Evolutionary conservation across 345 rosid genomes (phyloP).

Genomic region (Erysimum cheiranthoides): DNA sequence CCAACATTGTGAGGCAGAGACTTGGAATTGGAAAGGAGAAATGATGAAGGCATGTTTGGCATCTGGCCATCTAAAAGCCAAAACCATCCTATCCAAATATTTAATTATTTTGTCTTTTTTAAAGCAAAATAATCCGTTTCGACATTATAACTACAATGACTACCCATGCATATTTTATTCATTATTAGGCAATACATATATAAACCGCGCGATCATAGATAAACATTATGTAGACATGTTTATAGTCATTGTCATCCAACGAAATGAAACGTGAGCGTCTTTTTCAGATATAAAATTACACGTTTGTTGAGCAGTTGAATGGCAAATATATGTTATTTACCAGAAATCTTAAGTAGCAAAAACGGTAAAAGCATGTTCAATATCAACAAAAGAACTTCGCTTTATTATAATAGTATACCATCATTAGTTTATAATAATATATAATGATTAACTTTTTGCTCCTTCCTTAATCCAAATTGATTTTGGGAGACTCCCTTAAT

Average conservation of each 20-base stretch:
- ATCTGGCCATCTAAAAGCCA: slow-evolving; percentile 47
- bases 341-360: not conserved
- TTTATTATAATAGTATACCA: not conserved
- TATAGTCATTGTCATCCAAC: slow-evolving; percentile 36
- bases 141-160: slow-evolving; percentile 36
- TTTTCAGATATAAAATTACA: slow-evolving; percentile 23
- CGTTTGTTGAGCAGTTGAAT: slow-evolving; percentile 2
- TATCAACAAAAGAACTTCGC: not conserved
- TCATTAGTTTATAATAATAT: slow-evolving; percentile 13
- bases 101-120: slow-evolving; percentile 37
- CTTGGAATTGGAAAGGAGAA: slow-evolving; percentile 36
- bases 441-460: slow-evolving; percentile 35
- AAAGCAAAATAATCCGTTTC: slow-evolving; percentile 44
- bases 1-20: slow-evolving; percentile 46
- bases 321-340: not conserved
- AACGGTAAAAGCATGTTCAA: slow-evolving; percentile 20
- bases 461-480: slow-evolving; percentile 36
- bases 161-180: slow-evolving; percentile 26
- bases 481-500: slow-evolving; percentile 24
- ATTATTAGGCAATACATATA: not conserved
- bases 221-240: slow-evolving; percentile 15
- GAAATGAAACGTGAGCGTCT: slow-evolving; percentile 35
- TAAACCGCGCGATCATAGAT: slow-evolving; percentile 15
- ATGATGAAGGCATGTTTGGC: slow-evolving; percentile 50
- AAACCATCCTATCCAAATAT: slow-evolving; percentile 41